Conservation (phyloP, 768 basidiomycete genomes). For the Amanita pallidorosea region DNA sequence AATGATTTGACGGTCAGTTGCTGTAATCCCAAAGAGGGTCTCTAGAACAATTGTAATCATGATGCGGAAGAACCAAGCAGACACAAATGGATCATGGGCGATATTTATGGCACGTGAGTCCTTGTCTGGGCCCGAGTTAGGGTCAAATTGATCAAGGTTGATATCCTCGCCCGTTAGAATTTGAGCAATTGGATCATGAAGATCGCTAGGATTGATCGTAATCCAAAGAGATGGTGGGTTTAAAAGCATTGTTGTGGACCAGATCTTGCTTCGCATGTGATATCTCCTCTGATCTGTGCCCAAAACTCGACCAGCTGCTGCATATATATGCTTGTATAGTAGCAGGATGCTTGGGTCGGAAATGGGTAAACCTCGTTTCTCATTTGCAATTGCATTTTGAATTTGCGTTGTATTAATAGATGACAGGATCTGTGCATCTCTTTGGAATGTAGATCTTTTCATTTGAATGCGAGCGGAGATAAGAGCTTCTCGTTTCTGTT, state of each 20-base stretch:
- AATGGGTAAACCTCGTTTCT: neutral
- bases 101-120: no score
- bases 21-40: no score
- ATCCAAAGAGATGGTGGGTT: no score
- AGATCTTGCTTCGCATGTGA: no score
- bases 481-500: neutral
- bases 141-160: neutral
- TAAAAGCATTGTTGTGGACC: no score
- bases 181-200: neutral
- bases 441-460: neutral
- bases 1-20: no score
- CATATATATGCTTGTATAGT: neutral
- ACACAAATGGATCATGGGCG: no score
- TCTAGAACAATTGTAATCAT: neutral
- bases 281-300: no score
- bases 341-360: neutral
- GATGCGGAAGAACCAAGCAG: no score
- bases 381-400: neutral
- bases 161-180: neutral
- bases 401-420: neutral
- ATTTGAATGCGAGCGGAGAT: neutral
- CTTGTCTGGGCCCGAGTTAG: neutral
- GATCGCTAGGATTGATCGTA: neutral
- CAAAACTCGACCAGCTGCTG: no score
- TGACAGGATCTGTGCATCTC: neutral